Conservation (phyloP, 106 monocot genomes). For the Posidonia australis region DNA sequence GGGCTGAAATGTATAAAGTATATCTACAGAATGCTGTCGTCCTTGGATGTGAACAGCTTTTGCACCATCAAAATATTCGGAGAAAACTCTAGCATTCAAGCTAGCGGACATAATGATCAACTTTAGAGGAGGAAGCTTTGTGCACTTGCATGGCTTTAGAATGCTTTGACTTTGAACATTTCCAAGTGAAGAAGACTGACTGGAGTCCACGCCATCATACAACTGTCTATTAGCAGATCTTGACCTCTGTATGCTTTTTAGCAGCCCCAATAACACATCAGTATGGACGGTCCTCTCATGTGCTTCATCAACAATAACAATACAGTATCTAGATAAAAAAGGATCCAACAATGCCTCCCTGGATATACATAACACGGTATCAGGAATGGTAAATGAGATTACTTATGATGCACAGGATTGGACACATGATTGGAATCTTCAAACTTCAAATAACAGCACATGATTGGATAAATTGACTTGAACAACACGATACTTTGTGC, state of each 20-base stretch:
- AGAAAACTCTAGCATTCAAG: slow-evolving; percentile 84
- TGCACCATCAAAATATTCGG: slow-evolving; percentile 77
- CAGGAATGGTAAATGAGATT: neutral
- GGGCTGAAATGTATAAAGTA: slow-evolving; percentile 80
- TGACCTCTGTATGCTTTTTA: slow-evolving; percentile 75
- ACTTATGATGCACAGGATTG: too few species aligned
- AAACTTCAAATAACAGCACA: neutral
- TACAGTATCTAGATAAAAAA: slow-evolving; percentile 57
- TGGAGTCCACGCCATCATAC: neutral
- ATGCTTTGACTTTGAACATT: slow-evolving; percentile 14
- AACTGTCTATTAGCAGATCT: neutral
- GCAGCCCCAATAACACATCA: slow-evolving; percentile 80
- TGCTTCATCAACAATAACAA: slow-evolving; percentile 92
- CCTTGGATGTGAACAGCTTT: slow-evolving; percentile 91
- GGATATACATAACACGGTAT: slow-evolving; percentile 13
- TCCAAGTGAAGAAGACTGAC: neutral
- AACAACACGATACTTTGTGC: neutral
- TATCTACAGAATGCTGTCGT: slow-evolving; percentile 71
- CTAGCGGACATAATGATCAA: slow-evolving; percentile 98
- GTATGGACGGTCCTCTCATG: slow-evolving; percentile 98
- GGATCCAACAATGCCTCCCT: slow-evolving; percentile 94
- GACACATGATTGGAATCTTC: too few species aligned
- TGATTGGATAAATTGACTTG: neutral
- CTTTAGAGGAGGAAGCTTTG: slow-evolving; percentile 52
- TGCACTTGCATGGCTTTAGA: slow-evolving; percentile 29